A percentile compares a stretch with the other conserved stretches of the same genome.
Conservation (phyloP, 2,329 filamentous ascomycete species). For the Harringtonia aguacate region DNA sequence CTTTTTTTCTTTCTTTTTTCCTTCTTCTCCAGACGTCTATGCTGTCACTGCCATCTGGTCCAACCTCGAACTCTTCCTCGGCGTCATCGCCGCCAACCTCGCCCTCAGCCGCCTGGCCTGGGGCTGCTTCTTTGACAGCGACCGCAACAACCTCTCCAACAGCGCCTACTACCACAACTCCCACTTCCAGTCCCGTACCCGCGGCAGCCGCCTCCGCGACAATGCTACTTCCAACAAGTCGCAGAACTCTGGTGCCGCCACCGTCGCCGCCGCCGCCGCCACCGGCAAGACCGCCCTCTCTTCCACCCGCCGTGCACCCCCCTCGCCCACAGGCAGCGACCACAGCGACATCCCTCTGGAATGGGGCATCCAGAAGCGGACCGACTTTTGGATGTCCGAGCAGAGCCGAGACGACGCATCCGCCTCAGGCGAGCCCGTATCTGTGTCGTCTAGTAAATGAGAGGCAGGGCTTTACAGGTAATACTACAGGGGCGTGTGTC, state of each 20-base stretch:
- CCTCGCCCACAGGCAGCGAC: background rate
- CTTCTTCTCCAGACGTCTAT: constrained; percentile 17
- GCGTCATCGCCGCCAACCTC: constrained; percentile 12
- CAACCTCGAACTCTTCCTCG: constrained; percentile 13
- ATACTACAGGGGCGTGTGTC: too few relatives aligned
- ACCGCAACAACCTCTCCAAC: too few relatives aligned
- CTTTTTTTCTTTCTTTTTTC: background rate
- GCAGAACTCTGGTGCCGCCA: too few relatives aligned
- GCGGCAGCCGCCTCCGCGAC: background rate
- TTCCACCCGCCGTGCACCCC: background rate
- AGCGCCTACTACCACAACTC: background rate
- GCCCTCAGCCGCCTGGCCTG: constrained; percentile 16
- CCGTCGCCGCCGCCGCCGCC: background rate
- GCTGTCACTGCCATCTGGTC: constrained; percentile 18
- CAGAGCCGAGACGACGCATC: too few relatives aligned
- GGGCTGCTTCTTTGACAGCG: constrained; percentile 11
- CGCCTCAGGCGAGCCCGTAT: too few relatives aligned
- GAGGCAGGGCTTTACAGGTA: too few relatives aligned
- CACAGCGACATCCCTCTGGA: constrained; percentile 1
- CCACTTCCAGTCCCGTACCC: background rate
- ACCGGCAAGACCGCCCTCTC: background rate
- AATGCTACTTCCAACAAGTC: too few relatives aligned
- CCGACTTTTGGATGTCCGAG: constrained; percentile 9
- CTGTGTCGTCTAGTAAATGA: too few relatives aligned
- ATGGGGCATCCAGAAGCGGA: constrained; percentile 6